phyloP scores from a whole-genome alignment of 352 stramenopile species.

The Peronospora belbahrii region DNA sequence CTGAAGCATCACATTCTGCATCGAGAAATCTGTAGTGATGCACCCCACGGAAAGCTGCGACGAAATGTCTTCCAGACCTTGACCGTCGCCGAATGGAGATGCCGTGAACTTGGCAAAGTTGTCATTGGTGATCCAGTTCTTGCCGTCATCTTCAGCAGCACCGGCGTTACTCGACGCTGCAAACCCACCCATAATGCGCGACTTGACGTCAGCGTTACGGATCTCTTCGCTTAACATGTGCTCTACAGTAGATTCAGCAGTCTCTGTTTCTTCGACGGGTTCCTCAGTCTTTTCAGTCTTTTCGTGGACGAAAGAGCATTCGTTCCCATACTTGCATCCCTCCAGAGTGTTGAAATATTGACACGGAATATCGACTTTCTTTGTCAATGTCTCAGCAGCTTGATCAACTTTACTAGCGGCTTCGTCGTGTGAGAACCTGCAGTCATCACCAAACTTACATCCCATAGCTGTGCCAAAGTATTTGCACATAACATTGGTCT shows the following conservation, averaged over 20 bases:
- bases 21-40: constrained; percentile 86
- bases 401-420: constrained; percentile 5
- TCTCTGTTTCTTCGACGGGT: constrained; percentile 9
- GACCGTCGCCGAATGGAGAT: constrained; percentile 71
- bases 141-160: constrained; percentile 73
- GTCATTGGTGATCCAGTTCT: constrained; percentile 77
- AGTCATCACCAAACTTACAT: constrained; percentile 75
- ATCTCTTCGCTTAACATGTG: constrained; percentile 45
- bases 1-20: constrained; percentile 89
- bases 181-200: constrained; percentile 79
- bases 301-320: constrained; percentile 69
- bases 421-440: constrained; percentile 74
- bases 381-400: constrained; percentile 17
- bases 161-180: constrained; percentile 70
- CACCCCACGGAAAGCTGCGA: constrained; percentile 53
- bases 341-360: constrained; percentile 67
- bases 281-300: constrained; percentile 21
- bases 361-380: constrained; percentile 72
- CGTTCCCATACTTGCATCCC: constrained; percentile 65
- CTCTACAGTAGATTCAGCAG: constrained; percentile 20
- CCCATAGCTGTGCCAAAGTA: constrained; percentile 70
- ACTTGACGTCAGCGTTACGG: constrained; percentile 77
- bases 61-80: constrained; percentile 53
- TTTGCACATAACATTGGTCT: constrained; percentile 58
- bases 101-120: constrained; percentile 56